Conservation (phyloP, 495 filamentous ascomycete species). For the Penicillium odoratum region DNA sequence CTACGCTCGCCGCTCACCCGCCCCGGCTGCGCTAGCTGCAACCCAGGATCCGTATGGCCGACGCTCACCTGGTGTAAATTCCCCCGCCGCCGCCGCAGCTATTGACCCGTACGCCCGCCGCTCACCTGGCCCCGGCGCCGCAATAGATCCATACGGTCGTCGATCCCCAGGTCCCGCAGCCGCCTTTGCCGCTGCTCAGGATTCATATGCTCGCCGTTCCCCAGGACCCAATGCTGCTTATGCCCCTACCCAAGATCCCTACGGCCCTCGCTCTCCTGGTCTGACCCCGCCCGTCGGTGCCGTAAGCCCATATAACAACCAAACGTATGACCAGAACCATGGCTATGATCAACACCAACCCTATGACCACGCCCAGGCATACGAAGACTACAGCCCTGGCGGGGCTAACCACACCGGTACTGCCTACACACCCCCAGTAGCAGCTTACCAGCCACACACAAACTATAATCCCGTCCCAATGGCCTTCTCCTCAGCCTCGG, state of each 20-base stretch:
- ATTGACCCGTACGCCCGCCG: constrained; percentile 23
- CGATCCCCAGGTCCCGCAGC: constrained; percentile 23
- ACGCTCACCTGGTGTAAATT: constrained; percentile 19
- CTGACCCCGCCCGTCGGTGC: constrained; percentile 22
- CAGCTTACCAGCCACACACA: constrained; percentile 28
- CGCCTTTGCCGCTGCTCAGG: constrained; percentile 10
- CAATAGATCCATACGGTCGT: constrained; percentile 26
- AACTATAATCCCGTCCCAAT: constrained; percentile 22
- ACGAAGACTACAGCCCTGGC: constrained; percentile 22
- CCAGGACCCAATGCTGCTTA: constrained; percentile 17
- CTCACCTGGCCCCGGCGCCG: constrained; percentile 20
- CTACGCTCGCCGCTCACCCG: constrained; percentile 21
- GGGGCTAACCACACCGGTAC: constrained; percentile 9
- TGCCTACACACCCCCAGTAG: constrained; percentile 18
- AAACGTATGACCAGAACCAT: constrained; percentile 21
- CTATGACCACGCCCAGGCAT: constrained; percentile 17
- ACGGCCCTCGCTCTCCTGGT: constrained; percentile 25
- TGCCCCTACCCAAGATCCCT: constrained; percentile 13
- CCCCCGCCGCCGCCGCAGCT: constrained; percentile 7
- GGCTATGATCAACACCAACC: not conserved
- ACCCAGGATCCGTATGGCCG: constrained; percentile 17
- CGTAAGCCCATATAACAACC: constrained; percentile 15
- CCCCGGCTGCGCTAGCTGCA: constrained; percentile 6
- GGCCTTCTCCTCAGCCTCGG: constrained; percentile 18
- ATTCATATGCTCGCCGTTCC: constrained; percentile 24